Percentiles rank a stretch among this genome's conserved stretches.
phyloP scores from a whole-genome alignment of 306 rosid genomes.

The Inga laurina region DNA sequence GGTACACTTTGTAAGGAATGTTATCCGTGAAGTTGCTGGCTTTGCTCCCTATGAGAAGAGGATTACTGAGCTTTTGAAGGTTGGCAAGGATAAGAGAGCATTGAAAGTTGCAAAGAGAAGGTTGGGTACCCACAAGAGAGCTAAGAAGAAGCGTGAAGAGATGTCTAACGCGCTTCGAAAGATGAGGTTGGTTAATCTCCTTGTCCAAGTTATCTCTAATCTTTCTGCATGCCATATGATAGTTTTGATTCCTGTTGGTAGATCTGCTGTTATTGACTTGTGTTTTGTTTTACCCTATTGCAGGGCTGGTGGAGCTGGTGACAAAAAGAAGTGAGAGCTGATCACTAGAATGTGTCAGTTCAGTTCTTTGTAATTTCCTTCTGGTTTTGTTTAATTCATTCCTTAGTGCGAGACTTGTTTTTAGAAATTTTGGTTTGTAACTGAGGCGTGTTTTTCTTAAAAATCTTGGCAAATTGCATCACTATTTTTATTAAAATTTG shows the following conservation, averaged over 20 bases:
- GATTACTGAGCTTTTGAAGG: constrained; percentile 93
- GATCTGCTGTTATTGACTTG: not conserved
- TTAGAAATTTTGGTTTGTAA: not conserved
- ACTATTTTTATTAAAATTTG: not conserved
- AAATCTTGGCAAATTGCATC: not conserved
- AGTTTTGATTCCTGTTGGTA: not conserved
- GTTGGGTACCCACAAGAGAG: constrained; percentile 92
- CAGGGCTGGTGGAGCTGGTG: constrained; percentile 19
- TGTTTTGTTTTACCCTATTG: not conserved
- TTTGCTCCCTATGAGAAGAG: constrained; percentile 93
- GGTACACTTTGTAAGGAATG: constrained; percentile 75
- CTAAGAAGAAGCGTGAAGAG: constrained; percentile 93
- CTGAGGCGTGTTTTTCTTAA: not conserved
- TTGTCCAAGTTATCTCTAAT: not conserved
- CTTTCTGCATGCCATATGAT: not conserved
- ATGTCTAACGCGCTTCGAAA: constrained; percentile 85
- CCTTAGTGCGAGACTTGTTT: not conserved
- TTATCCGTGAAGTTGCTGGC: constrained; percentile 86
- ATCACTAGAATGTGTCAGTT: not conserved
- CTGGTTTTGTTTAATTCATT: not conserved
- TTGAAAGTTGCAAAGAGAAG: constrained; percentile 82
- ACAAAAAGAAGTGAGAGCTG: constrained; percentile 16
- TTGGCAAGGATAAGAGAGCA: constrained; percentile 93
- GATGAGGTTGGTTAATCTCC: constrained; percentile 64
- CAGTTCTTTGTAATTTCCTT: not conserved